phyloP scores from a whole-genome alignment of 2,329 filamentous ascomycete genomes.

The Diaporthe citri region DNA sequence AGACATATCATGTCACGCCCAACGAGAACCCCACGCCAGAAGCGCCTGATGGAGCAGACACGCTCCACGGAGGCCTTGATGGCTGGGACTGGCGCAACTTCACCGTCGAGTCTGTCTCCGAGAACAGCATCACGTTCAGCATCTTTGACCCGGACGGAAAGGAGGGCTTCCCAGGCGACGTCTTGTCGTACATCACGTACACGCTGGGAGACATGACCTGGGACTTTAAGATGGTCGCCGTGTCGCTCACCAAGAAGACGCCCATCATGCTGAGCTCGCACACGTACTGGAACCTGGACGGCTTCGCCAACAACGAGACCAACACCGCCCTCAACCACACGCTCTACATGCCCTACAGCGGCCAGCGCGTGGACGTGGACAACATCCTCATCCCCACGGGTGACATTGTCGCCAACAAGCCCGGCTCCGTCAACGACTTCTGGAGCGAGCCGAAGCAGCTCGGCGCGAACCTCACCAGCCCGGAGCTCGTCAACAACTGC shows the following conservation, averaged over 20 bases:
- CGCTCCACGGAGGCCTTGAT: constrained; percentile 76
- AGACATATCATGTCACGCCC: constrained; percentile 67
- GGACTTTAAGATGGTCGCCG: constrained; percentile 79
- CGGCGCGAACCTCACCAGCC: constrained; percentile 74
- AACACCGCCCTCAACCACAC: constrained; percentile 77
- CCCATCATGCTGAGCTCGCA: constrained; percentile 84
- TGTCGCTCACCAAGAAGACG: constrained; percentile 79
- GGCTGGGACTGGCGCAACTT: constrained; percentile 86
- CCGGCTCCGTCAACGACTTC: constrained; percentile 81
- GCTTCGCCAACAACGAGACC: constrained; percentile 80
- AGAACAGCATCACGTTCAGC: constrained; percentile 79
- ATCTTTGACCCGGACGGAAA: constrained; percentile 79
- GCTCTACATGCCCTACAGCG: constrained; percentile 79
- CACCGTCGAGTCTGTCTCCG: constrained; percentile 77
- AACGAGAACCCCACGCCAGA: constrained; percentile 72
- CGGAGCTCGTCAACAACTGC: constrained; percentile 78
- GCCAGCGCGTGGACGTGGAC: constrained; percentile 76
- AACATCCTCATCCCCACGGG: constrained; percentile 81
- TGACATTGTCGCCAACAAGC: constrained; percentile 76
- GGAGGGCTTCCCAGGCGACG: constrained; percentile 83
- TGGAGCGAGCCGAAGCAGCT: constrained; percentile 86
- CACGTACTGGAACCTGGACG: constrained; percentile 88
- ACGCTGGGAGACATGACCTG: constrained; percentile 75
- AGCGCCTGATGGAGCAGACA: constrained; percentile 68
- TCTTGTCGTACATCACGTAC: constrained; percentile 81